Percentiles rank a stretch among this genome's conserved stretches.
These are phyloP conservation scores for Adiantum capillusveneris DNA, from an alignment of 75 land plant species.

Conservation along the genomic window DNA sequence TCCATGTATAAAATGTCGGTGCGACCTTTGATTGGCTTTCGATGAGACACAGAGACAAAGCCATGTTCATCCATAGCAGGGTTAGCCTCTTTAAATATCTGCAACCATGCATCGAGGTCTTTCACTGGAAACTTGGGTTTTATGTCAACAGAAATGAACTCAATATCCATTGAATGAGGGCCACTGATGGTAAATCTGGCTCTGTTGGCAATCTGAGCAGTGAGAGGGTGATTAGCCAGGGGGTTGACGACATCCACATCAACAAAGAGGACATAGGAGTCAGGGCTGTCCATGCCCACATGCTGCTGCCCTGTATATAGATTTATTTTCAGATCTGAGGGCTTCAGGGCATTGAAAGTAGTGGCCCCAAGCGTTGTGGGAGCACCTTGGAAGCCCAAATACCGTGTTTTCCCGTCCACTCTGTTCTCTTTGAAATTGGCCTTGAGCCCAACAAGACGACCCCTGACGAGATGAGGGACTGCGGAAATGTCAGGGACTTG, in stretches of 20 bases:
- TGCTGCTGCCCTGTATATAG: neutral
- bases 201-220: slow-evolving; percentile 1
- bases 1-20: neutral
- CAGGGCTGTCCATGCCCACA: neutral
- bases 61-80: neutral
- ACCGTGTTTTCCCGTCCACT: neutral
- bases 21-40: neutral
- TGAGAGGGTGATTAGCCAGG: neutral
- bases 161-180: neutral
- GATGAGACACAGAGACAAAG: neutral
- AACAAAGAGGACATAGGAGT: neutral
- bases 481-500: neutral
- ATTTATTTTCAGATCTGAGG: neutral
- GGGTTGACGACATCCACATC: neutral
- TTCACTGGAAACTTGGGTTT: neutral
- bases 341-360: neutral
- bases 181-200: neutral
- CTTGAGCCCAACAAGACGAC: neutral
- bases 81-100: neutral
- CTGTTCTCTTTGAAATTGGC: neutral
- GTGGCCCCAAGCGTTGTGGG: neutral
- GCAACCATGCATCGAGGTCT: neutral
- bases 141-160: neutral
- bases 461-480: neutral
- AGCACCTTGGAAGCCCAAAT: neutral